Conservation (phyloP, 768 basidiomycete genomes). For the Amanita inopinata region DNA sequence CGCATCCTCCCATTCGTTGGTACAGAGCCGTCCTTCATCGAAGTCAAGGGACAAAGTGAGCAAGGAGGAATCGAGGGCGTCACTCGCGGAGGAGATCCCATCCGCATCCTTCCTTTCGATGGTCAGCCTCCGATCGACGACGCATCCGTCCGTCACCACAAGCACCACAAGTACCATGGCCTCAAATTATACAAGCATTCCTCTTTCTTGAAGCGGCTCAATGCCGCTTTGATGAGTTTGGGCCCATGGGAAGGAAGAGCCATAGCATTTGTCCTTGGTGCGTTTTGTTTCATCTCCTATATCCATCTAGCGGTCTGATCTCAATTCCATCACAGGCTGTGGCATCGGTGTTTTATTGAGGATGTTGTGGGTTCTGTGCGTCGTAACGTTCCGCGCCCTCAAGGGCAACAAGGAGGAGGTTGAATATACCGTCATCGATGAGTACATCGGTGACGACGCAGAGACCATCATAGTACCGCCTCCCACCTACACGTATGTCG, state of each 20-base stretch:
- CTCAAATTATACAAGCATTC: slow-evolving; percentile 13
- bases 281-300: slow-evolving; percentile 9
- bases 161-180: slow-evolving; percentile 11
- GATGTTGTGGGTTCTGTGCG: slow-evolving; percentile 66
- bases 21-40: slow-evolving; percentile 13
- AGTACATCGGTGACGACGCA: slow-evolving; percentile 31
- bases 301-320: slow-evolving; percentile 6
- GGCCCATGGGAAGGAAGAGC: slow-evolving; percentile 79
- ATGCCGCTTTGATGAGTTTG: slow-evolving; percentile 55
- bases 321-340: slow-evolving; percentile 41
- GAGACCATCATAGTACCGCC: slow-evolving; percentile 42
- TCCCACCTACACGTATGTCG: slow-evolving; percentile 43
- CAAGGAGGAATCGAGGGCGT: background rate
- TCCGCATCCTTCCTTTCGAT: slow-evolving; percentile 8
- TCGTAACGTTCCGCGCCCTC: slow-evolving; percentile 52
- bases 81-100: slow-evolving; percentile 2
- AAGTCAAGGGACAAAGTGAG: slow-evolving; percentile 5
- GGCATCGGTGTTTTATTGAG: slow-evolving; percentile 75
- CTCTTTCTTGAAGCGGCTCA: slow-evolving; percentile 51
- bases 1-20: slow-evolving; percentile 25
- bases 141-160: slow-evolving; percentile 18
- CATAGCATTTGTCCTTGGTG: slow-evolving; percentile 75
- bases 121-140: slow-evolving; percentile 6
- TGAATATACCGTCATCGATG: slow-evolving; percentile 28
- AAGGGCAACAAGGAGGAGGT: slow-evolving; percentile 29